phyloP scores from a whole-genome alignment of 2,329 filamentous ascomycete species.

The Epichloe sibirici region DNA sequence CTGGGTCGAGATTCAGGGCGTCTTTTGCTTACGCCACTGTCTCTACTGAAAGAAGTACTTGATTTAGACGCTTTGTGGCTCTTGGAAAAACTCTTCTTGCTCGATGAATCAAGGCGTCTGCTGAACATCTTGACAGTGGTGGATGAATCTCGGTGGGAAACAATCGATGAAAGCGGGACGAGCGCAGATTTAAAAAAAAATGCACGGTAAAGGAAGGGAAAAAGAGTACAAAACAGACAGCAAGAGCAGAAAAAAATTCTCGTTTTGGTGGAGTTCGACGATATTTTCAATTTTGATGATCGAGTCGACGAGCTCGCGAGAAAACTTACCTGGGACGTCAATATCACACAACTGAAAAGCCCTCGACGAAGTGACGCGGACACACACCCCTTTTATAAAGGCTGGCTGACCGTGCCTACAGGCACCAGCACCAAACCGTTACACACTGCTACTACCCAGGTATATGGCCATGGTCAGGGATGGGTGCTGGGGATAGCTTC shows the following conservation, averaged over 20 bases:
- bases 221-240: background rate
- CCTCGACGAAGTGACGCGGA: background rate
- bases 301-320: background rate
- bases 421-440: background rate
- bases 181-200: background rate
- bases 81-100: conserved; percentile 43
- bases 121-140: conserved; percentile 30
- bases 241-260: background rate
- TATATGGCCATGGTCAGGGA: background rate
- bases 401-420: background rate
- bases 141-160: background rate
- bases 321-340: conserved; percentile 1
- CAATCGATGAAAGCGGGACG: background rate
- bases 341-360: background rate
- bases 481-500: conserved; percentile 3
- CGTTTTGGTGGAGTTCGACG: background rate
- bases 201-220: background rate
- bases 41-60: conserved; percentile 42
- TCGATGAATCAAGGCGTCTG: conserved; percentile 31
- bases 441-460: background rate
- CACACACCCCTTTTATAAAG: background rate
- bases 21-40: conserved; percentile 38
- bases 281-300: background rate
- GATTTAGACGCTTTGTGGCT: conserved; percentile 37
- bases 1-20: conserved; percentile 38